A percentile compares a stretch with the other conserved stretches of the same genome.
phyloP scores from a whole-genome alignment of 164 flowering plant genomes.

The Houttuynia cordata region DNA sequence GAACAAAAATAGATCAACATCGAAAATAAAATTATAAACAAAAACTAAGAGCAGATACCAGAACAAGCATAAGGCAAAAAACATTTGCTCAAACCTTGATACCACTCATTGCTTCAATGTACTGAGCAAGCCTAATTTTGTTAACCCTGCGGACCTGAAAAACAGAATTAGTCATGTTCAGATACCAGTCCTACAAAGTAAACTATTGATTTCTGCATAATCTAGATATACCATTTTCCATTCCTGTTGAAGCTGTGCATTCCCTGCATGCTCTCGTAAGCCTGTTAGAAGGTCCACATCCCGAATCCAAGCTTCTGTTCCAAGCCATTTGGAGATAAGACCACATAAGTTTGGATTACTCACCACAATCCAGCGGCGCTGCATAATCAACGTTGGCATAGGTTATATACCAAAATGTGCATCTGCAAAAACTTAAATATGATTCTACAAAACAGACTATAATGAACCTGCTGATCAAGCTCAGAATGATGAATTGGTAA shows the following conservation, averaged over 20 bases:
- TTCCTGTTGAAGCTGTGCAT: conserved; percentile 29
- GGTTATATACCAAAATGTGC: not conserved
- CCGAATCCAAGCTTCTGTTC: conserved; percentile 49
- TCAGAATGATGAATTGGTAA: no score
- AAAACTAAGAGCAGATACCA: not conserved
- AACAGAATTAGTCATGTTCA: not conserved
- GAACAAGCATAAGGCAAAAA: not conserved
- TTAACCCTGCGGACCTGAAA: conserved; percentile 32
- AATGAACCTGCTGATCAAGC: no score
- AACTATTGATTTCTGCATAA: no score
- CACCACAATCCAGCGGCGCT: conserved; percentile 64
- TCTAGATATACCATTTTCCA: conserved; percentile 34
- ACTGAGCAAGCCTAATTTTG: conserved; percentile 47
- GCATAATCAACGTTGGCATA: conserved; percentile 10
- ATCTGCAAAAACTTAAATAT: no score
- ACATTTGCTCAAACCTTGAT: conserved; percentile 23
- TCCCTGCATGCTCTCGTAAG: conserved; percentile 27
- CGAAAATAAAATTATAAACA: not conserved
- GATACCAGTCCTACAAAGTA: not conserved
- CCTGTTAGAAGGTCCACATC: conserved; percentile 37
- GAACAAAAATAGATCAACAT: not conserved
- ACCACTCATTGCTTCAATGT: conserved; percentile 42
- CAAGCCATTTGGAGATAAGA: conserved; percentile 48
- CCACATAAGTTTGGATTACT: conserved; percentile 44
- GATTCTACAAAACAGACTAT: no score